These are phyloP conservation scores for Blastosporella zonata DNA, from an alignment of 1,284 basidiomycete genomes.

Conservation along the genomic window DNA sequence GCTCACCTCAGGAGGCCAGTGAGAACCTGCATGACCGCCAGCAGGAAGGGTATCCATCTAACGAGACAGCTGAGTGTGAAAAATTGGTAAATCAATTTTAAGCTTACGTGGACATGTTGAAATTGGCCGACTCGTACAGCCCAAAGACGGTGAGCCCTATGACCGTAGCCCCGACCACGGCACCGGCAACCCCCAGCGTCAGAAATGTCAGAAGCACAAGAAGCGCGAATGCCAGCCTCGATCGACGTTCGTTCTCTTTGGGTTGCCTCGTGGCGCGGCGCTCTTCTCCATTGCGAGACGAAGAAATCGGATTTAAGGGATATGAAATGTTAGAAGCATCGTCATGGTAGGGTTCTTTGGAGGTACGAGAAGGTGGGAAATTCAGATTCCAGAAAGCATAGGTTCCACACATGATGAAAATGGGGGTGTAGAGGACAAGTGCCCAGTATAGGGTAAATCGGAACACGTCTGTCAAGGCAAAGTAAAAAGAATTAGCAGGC, in stretches of 20 bases:
- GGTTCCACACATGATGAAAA: conserved; percentile 65
- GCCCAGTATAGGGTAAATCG: conserved; percentile 86
- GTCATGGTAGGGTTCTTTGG: conserved; percentile 2
- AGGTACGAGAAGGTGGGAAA: conserved; percentile 41
- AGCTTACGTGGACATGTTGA: conserved; percentile 79
- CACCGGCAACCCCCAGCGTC: conserved; percentile 53
- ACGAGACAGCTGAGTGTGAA: conserved; percentile 9
- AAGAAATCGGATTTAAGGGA: conserved; percentile 17
- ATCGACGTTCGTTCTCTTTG: conserved; percentile 51
- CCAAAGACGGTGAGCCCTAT: conserved; percentile 71
- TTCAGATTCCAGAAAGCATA: conserved; percentile 72
- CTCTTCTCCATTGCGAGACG: not conserved
- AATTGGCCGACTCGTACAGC: conserved; percentile 65
- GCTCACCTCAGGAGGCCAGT: conserved; percentile 63
- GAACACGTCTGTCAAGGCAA: conserved; percentile 60
- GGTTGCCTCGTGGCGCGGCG: conserved; percentile 19
- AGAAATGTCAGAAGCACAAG: conserved; percentile 64
- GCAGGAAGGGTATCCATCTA: conserved; percentile 82
- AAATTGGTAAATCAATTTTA: conserved; percentile 47
- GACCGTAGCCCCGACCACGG: conserved; percentile 68
- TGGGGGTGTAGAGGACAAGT: conserved; percentile 68
- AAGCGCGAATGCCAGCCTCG: conserved; percentile 60
- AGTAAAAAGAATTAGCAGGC: not conserved
- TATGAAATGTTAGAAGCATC: conserved; percentile 8
- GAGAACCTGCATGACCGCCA: conserved; percentile 68